Base-by-base conservation (phyloP, 108 stramenopile genomes). In the Asterionellopsis glacialis region DNA sequence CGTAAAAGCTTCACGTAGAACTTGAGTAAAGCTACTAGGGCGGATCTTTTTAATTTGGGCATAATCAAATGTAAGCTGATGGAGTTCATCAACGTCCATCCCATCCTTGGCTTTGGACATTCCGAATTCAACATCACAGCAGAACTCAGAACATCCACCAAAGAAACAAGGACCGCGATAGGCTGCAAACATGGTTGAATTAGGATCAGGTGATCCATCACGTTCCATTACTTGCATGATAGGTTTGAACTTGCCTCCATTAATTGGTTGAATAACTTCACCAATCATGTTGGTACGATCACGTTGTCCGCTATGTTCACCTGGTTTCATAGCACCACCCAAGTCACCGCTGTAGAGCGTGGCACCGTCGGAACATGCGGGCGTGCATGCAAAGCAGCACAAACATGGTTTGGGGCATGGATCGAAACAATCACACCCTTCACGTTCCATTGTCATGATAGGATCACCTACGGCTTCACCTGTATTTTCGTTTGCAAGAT, bases 61-160 rank as follows among this genome's bases (percentile, higher is more conserved):
- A 45, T 26, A 64, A 38, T 64, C 55, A 25, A 61, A 61, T 14
- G 21, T 28, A 14, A 23, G 23, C 25, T 23, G 1, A 21, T 61
- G 60, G 9, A 61, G 11, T 43, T 49, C 25, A 11, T 61, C n/a
- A 1, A 18, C 11, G 9, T 7, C 27, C 57, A 58, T 58, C 15
- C 59, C 59, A 21, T 22, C n/a, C 22, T 53, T 45, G 1, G 22
- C 9, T 14, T 64, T 18, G 54, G 55, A 39, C 1, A 56, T 23
- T 55, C 27, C 63, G 59, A 76, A 76, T 21, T 27, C 15, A 60
- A 18, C 41, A 21, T 62, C 41, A 50, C 66, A 76, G 59, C 75
- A 76, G 25, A 70, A 50, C 43, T 62, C 66, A 23, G 75, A 59
- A 26, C 75, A 76, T 55, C 70, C 75, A 40, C 75, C 70, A 56